phyloP scores from a whole-genome alignment of 257 asterid species.

The Solanum tacnaense region DNA sequence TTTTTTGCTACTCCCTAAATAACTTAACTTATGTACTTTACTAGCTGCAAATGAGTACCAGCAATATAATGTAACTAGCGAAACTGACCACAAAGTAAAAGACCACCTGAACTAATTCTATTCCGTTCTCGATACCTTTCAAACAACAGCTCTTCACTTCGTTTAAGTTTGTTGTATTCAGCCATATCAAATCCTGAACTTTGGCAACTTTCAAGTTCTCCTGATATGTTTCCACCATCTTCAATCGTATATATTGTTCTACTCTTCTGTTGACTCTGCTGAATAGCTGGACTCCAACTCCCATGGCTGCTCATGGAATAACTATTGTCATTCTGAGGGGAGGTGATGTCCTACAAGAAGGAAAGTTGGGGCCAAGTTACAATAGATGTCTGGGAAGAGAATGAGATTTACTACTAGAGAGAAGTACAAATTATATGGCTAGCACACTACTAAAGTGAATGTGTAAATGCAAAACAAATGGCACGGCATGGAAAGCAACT shows the following conservation, averaged over 20 bases:
- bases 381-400: not conserved
- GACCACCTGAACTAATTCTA: constrained; percentile 59
- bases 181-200: constrained; percentile 45
- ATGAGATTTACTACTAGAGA: not conserved
- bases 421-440: not conserved
- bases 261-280: constrained; percentile 1
- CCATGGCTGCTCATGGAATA: constrained; percentile 56
- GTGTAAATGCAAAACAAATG: not conserved
- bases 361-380: not conserved
- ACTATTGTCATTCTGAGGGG: constrained; percentile 33
- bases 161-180: constrained; percentile 28
- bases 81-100: constrained; percentile 40
- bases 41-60: not conserved
- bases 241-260: not conserved
- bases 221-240: not conserved
- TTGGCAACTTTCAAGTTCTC: constrained; percentile 4
- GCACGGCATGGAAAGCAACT: not conserved
- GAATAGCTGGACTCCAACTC: constrained; percentile 49
- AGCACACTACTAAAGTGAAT: not conserved
- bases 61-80: constrained; percentile 9
- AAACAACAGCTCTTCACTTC: constrained; percentile 46
- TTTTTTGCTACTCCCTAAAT: not conserved
- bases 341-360: not conserved
- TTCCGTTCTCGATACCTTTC: constrained; percentile 48
- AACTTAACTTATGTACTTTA: not conserved